These are phyloP conservation scores for Monosporascus cannonballus DNA, from an alignment of 2,329 filamentous ascomycete species.

Conservation along the genomic window DNA sequence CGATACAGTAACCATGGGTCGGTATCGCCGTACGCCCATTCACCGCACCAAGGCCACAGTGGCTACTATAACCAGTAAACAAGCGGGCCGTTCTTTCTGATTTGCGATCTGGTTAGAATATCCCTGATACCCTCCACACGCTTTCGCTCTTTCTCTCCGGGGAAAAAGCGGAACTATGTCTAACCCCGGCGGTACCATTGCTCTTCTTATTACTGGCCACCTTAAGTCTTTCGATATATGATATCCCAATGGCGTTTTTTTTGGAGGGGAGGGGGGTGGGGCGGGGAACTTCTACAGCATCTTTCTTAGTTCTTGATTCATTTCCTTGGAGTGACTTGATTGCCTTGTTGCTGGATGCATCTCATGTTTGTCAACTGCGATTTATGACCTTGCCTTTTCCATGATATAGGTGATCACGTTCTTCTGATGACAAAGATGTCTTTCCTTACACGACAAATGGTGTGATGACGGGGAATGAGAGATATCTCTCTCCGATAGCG, in stretches of 20 bases:
- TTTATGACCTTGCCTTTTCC: too few species aligned
- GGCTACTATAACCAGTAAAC: conserved; percentile 28
- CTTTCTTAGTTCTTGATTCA: neutral
- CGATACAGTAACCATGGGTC: conserved; percentile 36
- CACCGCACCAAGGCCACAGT: conserved; percentile 31
- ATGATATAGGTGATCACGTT: too few species aligned
- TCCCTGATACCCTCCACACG: neutral
- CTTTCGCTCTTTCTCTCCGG: too few species aligned
- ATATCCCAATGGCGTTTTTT: neutral
- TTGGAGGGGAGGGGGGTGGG: too few species aligned
- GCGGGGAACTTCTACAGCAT: neutral
- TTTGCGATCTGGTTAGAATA: conserved; percentile 4
- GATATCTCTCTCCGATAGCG: too few species aligned
- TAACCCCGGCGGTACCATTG: too few species aligned
- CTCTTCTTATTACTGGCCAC: neutral
- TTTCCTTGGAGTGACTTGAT: neutral
- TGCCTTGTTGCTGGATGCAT: too few species aligned
- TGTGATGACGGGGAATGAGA: too few species aligned
- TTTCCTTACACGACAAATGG: too few species aligned
- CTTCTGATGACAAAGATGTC: too few species aligned
- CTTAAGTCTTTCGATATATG: neutral
- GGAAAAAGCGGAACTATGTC: too few species aligned
- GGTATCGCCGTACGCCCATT: conserved; percentile 36
- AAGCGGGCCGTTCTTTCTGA: conserved; percentile 3
- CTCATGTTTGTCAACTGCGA: too few species aligned